phyloP scores from a whole-genome alignment of 2,329 filamentous ascomycete species.

The Aureobasidium zeae region DNA sequence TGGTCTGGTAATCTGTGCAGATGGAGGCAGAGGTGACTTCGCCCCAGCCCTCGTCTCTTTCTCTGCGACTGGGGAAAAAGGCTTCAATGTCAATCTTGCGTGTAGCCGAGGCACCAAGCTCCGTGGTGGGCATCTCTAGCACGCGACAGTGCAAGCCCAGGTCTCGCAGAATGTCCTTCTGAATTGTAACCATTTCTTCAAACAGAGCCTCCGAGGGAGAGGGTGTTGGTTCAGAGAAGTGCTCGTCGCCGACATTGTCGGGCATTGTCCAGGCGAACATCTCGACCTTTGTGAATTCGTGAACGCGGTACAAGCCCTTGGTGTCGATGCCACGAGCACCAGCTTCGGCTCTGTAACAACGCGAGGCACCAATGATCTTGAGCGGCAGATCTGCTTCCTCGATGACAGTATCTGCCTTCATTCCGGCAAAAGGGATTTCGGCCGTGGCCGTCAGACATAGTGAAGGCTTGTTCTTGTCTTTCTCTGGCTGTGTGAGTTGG shows the following conservation, averaged over 20 bases:
- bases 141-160: constrained; percentile 79
- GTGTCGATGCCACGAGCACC: constrained; percentile 82
- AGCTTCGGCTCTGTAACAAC: constrained; percentile 94
- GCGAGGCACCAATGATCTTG: constrained; percentile 72
- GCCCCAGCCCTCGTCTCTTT: constrained; percentile 68
- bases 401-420: constrained; percentile 68
- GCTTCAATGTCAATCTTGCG: constrained; percentile 92
- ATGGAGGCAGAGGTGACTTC: constrained; percentile 86
- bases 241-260: constrained; percentile 29
- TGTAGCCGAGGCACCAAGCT: constrained; percentile 79
- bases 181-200: constrained; percentile 76
- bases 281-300: constrained; percentile 98
- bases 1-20: constrained; percentile 89
- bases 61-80: constrained; percentile 72
- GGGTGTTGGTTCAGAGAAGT: constrained; percentile 21
- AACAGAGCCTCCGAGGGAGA: constrained; percentile 53
- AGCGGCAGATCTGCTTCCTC: constrained; percentile 59
- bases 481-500: constrained; percentile 52
- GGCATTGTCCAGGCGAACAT: constrained; percentile 86
- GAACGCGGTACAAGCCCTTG: constrained; percentile 90
- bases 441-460: constrained; percentile 78
- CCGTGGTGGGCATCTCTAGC: constrained; percentile 81
- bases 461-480: constrained; percentile 57
- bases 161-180: constrained; percentile 68
- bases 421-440: constrained; percentile 87